A percentile compares a stretch with the other conserved stretches of the same genome.
Conservation (phyloP, 257 asterid species). For the Penstemon eatonii region DNA sequence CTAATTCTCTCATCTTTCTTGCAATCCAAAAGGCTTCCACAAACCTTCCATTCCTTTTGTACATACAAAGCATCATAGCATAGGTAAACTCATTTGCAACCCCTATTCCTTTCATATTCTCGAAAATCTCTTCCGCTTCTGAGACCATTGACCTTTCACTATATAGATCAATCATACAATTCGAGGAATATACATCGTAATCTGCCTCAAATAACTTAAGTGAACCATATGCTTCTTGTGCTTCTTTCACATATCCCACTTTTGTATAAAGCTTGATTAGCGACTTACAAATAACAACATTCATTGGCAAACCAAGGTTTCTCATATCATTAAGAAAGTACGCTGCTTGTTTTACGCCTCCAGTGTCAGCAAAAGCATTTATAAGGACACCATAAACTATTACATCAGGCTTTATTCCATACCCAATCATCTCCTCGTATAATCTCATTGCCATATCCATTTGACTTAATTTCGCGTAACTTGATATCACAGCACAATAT, state of each 20-base stretch:
- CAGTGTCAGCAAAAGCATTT: conserved; percentile 78
- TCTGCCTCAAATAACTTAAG: conserved; percentile 51
- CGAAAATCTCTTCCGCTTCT: conserved; percentile 73
- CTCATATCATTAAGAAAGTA: conserved; percentile 49
- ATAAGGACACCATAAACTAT: conserved; percentile 77
- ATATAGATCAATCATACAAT: conserved; percentile 93
- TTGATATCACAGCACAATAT: conserved; percentile 75
- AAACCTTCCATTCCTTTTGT: conserved; percentile 74
- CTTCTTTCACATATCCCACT: conserved; percentile 81
- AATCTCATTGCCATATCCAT: conserved; percentile 56
- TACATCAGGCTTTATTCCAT: conserved; percentile 63
- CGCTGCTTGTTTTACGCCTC: conserved; percentile 60
- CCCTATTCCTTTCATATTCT: conserved; percentile 50
- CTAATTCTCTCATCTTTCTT: conserved; percentile 65
- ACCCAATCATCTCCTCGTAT: conserved; percentile 60
- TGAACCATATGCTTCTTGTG: conserved; percentile 51
- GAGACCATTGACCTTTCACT: conserved; percentile 71
- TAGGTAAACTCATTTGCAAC: conserved; percentile 82
- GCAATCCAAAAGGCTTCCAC: conserved; percentile 67
- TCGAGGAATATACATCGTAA: conserved; percentile 71
- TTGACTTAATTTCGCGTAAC: conserved; percentile 65
- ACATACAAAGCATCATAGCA: conserved; percentile 97
- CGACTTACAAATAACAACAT: conserved; percentile 63
- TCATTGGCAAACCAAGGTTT: conserved; percentile 50
- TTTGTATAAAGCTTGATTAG: conserved; percentile 84